phyloP scores from a whole-genome alignment of 2,329 filamentous ascomycete species.

The Fusarium subtropicale region DNA sequence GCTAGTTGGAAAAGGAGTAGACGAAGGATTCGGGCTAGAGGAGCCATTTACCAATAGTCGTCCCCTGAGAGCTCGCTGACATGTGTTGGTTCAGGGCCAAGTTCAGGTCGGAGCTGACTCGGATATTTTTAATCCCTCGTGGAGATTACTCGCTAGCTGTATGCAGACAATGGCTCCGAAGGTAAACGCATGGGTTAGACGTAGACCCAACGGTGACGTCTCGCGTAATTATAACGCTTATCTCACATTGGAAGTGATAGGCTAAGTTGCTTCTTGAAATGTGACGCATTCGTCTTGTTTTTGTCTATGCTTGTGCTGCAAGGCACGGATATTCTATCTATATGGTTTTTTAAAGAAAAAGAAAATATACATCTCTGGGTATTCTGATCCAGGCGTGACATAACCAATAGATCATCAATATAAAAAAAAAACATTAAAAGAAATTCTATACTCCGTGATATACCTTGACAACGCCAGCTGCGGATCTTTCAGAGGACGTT shows the following conservation, averaged over 20 bases:
- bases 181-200: neutral
- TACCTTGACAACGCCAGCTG: conserved; percentile 46
- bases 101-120: neutral
- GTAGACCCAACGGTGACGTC: conserved; percentile 1
- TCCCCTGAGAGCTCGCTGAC: neutral
- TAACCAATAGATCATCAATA: conserved; percentile 16
- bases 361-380: conserved; percentile 14
- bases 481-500: conserved; percentile 44
- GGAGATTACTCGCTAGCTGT: neutral
- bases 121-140: conserved; percentile 1
- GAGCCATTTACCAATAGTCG: neutral
- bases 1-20: neutral
- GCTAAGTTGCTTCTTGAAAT: neutral
- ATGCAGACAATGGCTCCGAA: neutral
- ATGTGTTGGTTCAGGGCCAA: neutral
- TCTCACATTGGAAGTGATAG: neutral
- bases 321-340: conserved; percentile 28
- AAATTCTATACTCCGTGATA: conserved; percentile 44
- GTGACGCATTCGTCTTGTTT: neutral
- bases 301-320: conserved; percentile 9
- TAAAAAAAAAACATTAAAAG: conserved; percentile 8
- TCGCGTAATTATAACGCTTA: neutral
- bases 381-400: conserved; percentile 17
- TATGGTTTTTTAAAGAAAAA: neutral
- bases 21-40: neutral